Base-by-base conservation (phyloP, 345 rosid genomes). In the Trapa incisa region DNA sequence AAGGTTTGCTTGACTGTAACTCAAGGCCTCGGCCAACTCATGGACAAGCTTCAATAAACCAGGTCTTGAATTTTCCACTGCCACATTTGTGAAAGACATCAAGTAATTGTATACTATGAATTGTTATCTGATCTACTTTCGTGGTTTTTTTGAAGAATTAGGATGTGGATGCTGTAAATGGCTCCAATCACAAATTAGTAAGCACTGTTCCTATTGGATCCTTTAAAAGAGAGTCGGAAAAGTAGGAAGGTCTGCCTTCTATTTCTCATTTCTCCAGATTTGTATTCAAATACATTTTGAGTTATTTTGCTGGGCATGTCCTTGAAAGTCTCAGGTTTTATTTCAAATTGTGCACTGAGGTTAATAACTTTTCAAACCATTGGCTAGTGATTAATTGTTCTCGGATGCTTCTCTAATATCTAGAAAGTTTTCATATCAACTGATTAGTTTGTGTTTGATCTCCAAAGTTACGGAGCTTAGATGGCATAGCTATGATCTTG, bases 1-100 rank as follows among this genome's bases (percentile, higher is more conserved):
- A 29, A 58, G 81, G 71, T 33, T 72, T 82, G 86, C 82, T 92
- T 16, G 96, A 92, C 79, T 80, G 89, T 76, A 92, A 92, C 68
- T 81, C 80, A 72, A 86, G 82, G 75, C 95, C 96, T 65, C 75
- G 71, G 37, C 71, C 86, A 66, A 61, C 70, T 57, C 83, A 80
- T 15, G 87, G 78, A 10, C 86, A 86, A 67, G 75, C 82, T 80
- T 75, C 85, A 64, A 80, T 76, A 70, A 73, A 83, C 79, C 78
- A 87, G 83, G 96, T 91, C 70, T 58, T 35, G 38, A 2, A 11
- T 32, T 58, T 58, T 32, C 35, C 38, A 32, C 29, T 11, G 29
- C 12, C 12, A 29, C 8, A 58, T 33, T 6, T 58, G 37, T 6
- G 1, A 32, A 32, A 29, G 37, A 57, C 36, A 36, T 57, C 38